A percentile compares a stretch with the other conserved stretches of the same genome.
Conservation (phyloP, 768 basidiomycete genomes). For the Lactarius indigo region DNA sequence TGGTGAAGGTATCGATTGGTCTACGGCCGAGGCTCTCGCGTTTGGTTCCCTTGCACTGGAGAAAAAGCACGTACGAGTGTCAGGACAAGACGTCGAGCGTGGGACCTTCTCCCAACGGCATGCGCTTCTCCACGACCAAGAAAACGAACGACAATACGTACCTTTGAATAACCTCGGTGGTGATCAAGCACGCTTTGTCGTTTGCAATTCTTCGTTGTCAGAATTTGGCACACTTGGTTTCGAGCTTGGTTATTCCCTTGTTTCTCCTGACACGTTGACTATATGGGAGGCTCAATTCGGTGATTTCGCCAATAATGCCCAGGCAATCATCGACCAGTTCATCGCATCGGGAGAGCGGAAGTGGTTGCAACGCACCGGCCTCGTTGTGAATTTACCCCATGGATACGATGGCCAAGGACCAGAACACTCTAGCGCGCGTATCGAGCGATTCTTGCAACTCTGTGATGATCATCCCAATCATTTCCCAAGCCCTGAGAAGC, state of each 20-base stretch:
- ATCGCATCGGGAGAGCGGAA: constrained; percentile 96
- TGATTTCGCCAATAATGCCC: constrained; percentile 97
- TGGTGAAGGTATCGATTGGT: constrained; percentile 93
- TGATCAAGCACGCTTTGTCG: constrained; percentile 87
- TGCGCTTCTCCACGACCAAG: constrained; percentile 94
- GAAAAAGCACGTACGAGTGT: constrained; percentile 90
- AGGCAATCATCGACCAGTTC: constrained; percentile 98
- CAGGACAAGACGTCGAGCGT: constrained; percentile 97
- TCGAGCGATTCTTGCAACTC: constrained; percentile 96
- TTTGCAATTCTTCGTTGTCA: constrained; percentile 96
- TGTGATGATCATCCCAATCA: constrained; percentile 95
- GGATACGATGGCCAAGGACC: constrained; percentile 99
- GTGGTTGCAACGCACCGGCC: constrained; percentile 91
- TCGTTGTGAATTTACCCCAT: constrained; percentile 88
- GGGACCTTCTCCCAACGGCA: constrained; percentile 99
- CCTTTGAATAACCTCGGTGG: constrained; percentile 86
- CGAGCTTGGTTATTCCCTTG: constrained; percentile 97
- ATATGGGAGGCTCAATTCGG: constrained; percentile 99
- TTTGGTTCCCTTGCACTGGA: constrained; percentile 92
- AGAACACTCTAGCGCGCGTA: constrained; percentile 92
- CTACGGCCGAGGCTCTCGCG: constrained; percentile 96
- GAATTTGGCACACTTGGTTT: constrained; percentile 95
- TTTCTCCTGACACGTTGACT: constrained; percentile 87
- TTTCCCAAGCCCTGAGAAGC: constrained; percentile 84
- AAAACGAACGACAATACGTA: constrained; percentile 84